Conservation (phyloP, 2,329 filamentous ascomycete species). For the Penicillium oxalicum region DNA sequence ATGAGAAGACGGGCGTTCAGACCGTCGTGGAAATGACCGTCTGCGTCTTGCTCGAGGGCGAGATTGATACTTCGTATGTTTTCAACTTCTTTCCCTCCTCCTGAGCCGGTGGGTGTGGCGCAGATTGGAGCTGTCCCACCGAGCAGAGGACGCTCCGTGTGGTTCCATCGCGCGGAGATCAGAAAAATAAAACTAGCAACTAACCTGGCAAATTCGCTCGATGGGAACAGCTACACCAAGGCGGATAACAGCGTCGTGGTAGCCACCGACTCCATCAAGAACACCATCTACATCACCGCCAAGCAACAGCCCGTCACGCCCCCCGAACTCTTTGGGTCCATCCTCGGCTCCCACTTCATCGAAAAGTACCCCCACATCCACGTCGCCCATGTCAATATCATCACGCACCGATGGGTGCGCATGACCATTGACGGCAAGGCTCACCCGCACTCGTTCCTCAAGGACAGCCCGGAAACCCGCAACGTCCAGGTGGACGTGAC, state of each 20-base stretch:
- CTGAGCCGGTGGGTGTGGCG: too few relatives aligned
- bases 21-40: constrained; percentile 93
- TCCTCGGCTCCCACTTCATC: constrained; percentile 82
- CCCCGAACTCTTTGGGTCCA: constrained; percentile 83
- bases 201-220: background rate
- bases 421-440: constrained; percentile 80
- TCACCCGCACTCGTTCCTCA: constrained; percentile 91
- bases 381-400: constrained; percentile 71
- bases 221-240: constrained; percentile 66
- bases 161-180: too few relatives aligned
- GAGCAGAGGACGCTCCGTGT: too few relatives aligned
- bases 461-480: constrained; percentile 82
- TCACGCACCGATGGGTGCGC: constrained; percentile 86
- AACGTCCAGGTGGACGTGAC: constrained; percentile 68
- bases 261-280: constrained; percentile 96
- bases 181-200: background rate
- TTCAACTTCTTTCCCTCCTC: background rate
- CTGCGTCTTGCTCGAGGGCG: constrained; percentile 84
- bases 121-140: too few relatives aligned
- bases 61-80: constrained; percentile 73
- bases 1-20: constrained; percentile 70
- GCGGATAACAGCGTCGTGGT: constrained; percentile 95
- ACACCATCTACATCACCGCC: constrained; percentile 90
- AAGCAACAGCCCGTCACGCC: constrained; percentile 90
- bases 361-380: constrained; percentile 83